Percentiles rank a stretch among this genome's conserved stretches.
Conservation (phyloP, 257 asterid species). For the Solanum bukasovii region DNA sequence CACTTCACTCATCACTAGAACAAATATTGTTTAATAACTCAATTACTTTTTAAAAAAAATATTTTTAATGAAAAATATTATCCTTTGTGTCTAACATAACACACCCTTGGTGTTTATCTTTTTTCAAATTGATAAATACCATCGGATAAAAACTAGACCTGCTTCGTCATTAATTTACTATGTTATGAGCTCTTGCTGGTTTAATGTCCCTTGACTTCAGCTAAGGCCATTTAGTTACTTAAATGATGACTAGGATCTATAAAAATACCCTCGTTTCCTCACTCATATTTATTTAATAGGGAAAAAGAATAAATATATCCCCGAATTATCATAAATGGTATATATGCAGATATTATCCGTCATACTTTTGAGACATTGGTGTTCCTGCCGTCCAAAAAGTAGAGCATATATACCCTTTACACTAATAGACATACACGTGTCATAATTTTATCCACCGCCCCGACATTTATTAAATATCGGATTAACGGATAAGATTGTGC, state of each 20-base stretch:
- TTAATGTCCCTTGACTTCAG: conserved; percentile 7
- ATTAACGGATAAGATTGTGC: too few species aligned
- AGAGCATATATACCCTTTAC: too few species aligned
- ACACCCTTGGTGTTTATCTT: not conserved
- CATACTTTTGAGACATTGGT: too few species aligned
- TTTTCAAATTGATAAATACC: not conserved
- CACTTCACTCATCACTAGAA: not conserved
- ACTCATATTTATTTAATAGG: not conserved
- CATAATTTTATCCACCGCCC: too few species aligned
- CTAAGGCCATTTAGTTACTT: conserved; percentile 1
- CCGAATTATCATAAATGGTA: too few species aligned
- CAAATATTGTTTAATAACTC: not conserved
- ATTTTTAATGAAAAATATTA: not conserved
- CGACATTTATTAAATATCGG: too few species aligned
- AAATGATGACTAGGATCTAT: not conserved
- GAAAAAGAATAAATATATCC: accelerated
- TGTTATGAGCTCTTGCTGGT: not conserved
- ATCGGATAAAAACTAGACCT: not conserved
- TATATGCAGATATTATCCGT: accelerated
- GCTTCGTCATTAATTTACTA: not conserved
- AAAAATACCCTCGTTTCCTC: not conserved
- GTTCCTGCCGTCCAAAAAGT: too few species aligned
- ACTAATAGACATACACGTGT: too few species aligned
- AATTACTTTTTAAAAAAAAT: not conserved
- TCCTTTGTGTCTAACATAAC: not conserved